A percentile compares a stretch with the other conserved stretches of the same genome.
These are phyloP conservation scores for Leptodermis oblonga DNA, from an alignment of 257 asterid genomes.

Conservation along the genomic window DNA sequence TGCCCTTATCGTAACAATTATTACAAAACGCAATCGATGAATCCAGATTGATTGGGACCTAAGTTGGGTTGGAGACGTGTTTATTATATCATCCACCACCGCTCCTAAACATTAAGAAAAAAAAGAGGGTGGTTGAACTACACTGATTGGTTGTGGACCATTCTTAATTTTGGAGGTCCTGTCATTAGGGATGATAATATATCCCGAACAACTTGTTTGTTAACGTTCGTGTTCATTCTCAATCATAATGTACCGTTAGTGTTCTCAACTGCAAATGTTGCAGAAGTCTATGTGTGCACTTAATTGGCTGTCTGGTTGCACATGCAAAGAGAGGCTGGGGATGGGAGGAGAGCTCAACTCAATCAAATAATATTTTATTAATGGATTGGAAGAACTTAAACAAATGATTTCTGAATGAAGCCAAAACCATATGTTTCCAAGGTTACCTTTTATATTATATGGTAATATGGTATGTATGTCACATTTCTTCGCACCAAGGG, in stretches of 20 bases:
- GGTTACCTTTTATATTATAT: too few relatives aligned
- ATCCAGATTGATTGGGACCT: constrained; percentile 37
- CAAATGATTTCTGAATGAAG: constrained; percentile 12
- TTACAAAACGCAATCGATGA: constrained; percentile 32
- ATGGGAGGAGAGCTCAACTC: too few relatives aligned
- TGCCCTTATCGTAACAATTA: constrained; percentile 32
- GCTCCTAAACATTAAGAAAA: background rate
- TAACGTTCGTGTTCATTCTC: too few relatives aligned
- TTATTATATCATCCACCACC: constrained; percentile 1
- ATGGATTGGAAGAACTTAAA: too few relatives aligned
- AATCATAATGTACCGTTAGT: too few relatives aligned
- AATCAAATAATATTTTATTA: too few relatives aligned
- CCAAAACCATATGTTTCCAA: constrained; percentile 5
- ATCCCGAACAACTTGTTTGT: too few relatives aligned
- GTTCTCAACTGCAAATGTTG: background rate
- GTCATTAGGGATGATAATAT: too few relatives aligned
- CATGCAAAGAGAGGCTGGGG: too few relatives aligned
- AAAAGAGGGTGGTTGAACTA: background rate
- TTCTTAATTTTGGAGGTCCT: too few relatives aligned
- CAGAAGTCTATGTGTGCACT: constrained; percentile 13
- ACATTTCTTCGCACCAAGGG: too few relatives aligned
- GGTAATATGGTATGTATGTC: background rate
- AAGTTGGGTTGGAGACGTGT: background rate
- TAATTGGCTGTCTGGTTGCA: constrained; percentile 12
- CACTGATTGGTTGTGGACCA: constrained; percentile 3